Evolutionary conservation across 495 filamentous ascomycete species (phyloP).

Genomic region (Talaromyces nanjingensis): DNA sequence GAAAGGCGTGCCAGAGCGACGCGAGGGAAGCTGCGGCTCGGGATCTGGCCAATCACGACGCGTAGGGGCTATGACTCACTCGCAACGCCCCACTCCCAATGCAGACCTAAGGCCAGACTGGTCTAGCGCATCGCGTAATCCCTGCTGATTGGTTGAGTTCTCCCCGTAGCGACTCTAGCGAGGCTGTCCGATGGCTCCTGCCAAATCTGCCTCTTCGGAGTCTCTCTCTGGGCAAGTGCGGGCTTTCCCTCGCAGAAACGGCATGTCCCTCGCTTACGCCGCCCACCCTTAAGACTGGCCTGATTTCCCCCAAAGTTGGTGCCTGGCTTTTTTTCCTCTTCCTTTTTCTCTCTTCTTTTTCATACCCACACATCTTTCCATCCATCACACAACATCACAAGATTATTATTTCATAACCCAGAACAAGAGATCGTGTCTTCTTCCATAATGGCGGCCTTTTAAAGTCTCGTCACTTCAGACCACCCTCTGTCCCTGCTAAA

Average conservation of each 20-base stretch:
- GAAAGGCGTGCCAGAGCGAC: neutral
- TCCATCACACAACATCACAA: constrained; percentile 24
- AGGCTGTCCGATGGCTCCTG: neutral
- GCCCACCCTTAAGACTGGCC: constrained; percentile 13
- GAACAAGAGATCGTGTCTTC: constrained; percentile 15
- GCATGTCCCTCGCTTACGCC: neutral
- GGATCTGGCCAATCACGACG: neutral
- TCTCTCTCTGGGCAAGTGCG: constrained; percentile 3
- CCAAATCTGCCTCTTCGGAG: constrained; percentile 1
- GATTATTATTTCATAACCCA: neutral
- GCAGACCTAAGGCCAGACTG: neutral
- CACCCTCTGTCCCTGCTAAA: constrained; percentile 31
- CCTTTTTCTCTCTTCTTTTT: constrained; percentile 12
- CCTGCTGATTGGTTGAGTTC: neutral
- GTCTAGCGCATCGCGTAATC: neutral
- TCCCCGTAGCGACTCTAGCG: neutral
- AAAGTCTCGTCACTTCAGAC: constrained; percentile 26
- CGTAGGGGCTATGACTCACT: constrained; percentile 1
- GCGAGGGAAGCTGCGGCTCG: constrained; percentile 1
- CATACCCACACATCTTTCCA: constrained; percentile 22
- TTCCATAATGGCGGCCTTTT: constrained; percentile 47
- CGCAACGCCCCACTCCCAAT: neutral
- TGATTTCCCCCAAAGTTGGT: constrained; percentile 9
- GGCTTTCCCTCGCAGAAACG: neutral
- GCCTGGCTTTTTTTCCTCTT: constrained; percentile 15